Base-by-base conservation (phyloP, 257 asterid species). In the Jasminum sambac region DNA sequence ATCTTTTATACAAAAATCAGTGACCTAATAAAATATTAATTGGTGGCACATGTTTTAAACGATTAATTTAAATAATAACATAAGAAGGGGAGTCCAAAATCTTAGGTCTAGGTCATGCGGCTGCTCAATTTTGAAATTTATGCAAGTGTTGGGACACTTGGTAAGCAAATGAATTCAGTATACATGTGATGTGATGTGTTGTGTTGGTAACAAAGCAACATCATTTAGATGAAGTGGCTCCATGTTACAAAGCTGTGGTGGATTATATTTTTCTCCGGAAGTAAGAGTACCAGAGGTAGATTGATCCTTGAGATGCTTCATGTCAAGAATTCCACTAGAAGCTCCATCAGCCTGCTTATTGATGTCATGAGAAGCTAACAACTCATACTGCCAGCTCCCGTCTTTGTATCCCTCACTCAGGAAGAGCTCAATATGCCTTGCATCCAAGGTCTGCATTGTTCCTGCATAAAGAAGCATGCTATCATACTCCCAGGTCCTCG, bases 401-500 rank as follows among this genome's bases (percentile, higher is more conserved):
- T 83, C 77, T 48, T 71, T 80, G 81, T 76, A 95, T 57, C 80
- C 98, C 74, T 85, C 88, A 50, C 67, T 71, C 69, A 89, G 82
- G 78, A 95, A 91, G 77, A 95, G 90, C 63, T 89, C 99, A 65
- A 88, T 83, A 55, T 95, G 98, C 82, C 99, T 88, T 69, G 96
- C 94, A 73, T 95, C 99, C 83, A 95, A 69, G 64, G 89, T 88
- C 77, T 91, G 98, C 99, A 95, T 95, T 4, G 98, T 95, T 84
- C 99, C 99, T 95, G 93, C 67, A 61, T 40, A 65, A 38, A 69
- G 30, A 64, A 64, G 62, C 63, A 58, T 7, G 38, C 12, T 2
- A 68, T 63, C 62, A 55, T 21, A 9, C 23, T 8, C 34, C 8
- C 34, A 55, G 62, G 16, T 23, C 61, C 16, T 62, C 62, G 25